These are phyloP conservation scores for Mucor circinelloides DNA, from an alignment of 371 early-diverging fungal genomes.

Conservation along the genomic window DNA sequence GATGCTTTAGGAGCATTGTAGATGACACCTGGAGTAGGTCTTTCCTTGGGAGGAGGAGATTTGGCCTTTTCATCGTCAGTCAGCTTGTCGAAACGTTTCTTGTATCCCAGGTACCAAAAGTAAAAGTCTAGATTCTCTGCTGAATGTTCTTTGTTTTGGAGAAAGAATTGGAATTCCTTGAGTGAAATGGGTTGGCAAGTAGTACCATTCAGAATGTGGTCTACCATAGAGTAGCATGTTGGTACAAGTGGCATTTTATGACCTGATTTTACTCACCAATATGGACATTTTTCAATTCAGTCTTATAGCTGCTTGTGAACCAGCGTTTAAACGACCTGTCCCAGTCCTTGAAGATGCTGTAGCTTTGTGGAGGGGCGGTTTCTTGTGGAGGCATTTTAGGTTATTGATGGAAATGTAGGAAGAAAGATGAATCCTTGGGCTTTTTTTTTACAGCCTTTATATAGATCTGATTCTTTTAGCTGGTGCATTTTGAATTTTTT, in stretches of 20 bases:
- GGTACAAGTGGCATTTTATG: neutral
- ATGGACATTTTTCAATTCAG: slow-evolving; percentile 11
- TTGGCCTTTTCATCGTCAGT: slow-evolving; percentile 19
- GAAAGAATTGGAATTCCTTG: slow-evolving; percentile 21
- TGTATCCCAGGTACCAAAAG: slow-evolving; percentile 28
- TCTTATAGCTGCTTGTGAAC: neutral
- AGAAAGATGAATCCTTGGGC: neutral
- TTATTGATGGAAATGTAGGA: neutral
- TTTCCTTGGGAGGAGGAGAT: slow-evolving; percentile 27
- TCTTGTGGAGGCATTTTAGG: neutral
- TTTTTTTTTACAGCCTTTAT: neutral
- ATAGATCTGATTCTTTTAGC: neutral
- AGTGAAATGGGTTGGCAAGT: slow-evolving; percentile 29
- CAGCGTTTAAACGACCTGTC: slow-evolving; percentile 7
- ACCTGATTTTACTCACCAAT: neutral
- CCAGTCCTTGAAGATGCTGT: neutral
- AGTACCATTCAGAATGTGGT: slow-evolving; percentile 6
- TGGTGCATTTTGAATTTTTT: neutral
- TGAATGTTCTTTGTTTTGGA: slow-evolving; percentile 26
- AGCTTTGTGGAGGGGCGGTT: neutral
- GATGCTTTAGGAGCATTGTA: neutral
- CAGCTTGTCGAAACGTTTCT: slow-evolving; percentile 13
- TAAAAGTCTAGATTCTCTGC: slow-evolving; percentile 33
- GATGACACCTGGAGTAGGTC: slow-evolving; percentile 10
- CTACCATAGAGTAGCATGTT: neutral